Base-by-base conservation (phyloP, 2,329 filamentous ascomycete genomes). In the Trichoderma lentiforme region DNA sequence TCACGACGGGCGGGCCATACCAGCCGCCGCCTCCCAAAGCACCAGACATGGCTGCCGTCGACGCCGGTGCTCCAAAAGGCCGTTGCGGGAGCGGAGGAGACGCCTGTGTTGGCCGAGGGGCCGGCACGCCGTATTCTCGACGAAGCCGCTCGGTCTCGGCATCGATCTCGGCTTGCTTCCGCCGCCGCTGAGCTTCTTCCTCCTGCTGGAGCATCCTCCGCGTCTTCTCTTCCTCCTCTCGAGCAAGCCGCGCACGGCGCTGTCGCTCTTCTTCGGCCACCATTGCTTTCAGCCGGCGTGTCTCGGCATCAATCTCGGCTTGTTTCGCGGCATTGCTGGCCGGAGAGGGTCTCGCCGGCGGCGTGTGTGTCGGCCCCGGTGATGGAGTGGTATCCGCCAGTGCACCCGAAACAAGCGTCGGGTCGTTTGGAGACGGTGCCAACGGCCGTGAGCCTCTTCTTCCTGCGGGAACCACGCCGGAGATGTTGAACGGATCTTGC, bases 81-180 rank as follows among this genome's bases (percentile, higher is more conserved):
- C 80, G 75, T 26, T 80, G 79, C 12, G 82, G 80, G 5, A 84
- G 79, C 2, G 78, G 77, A 6, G 84, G 77, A 18, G 78, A 77
- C 2, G 80, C 75, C 43, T 70, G 74, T 65, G 71, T 63, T 24
- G 73, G 64, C 65, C 71, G n/a, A 76, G 87, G 85, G 0, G 84
- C 84, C 65, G 86, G 81, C 60, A 89, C 84, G 62, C 92, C 92
- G 76, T 93, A 95, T 76, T 91, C 81, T 75, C 85, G 88, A 26
- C 89, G 85, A 43, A 99, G 84, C 1, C 94, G 87, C 79, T 96
- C 93, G 0, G 96, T 98, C 82, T 99, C 95, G 73, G 87, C 87
- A 24, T 95, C 91, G 1, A 95, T 83, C 75, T 88, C 88, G 11
- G 86, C 87, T 36, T 91, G 87, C 72, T 85, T 84, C 36, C 81